Evolutionary conservation across 306 rosid genomes (phyloP), one percentile per base, ranked within the genome.

Genomic region (Castanea crenata): DNA sequence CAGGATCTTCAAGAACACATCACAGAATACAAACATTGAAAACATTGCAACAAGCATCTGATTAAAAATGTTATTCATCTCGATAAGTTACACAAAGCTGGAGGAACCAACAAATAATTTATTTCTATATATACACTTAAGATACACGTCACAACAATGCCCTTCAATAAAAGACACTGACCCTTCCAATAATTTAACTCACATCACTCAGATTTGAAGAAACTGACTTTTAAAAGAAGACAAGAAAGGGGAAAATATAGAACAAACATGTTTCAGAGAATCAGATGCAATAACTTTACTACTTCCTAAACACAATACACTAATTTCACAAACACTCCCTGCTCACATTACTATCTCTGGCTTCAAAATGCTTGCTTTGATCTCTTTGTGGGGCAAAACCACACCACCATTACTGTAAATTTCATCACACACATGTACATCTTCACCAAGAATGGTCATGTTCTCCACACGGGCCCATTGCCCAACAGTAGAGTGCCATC

Each of bases 401-500:
- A 95, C 97, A 13, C 98, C 97, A 35, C 99, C 99, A 49, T 95
- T 95, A 81, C 89, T 95, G 89, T 95, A 95, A 76, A 95, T 76
- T 78, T 95, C 99, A 83, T 95, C 99, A 54, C 92, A 81, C 4
- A 95, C 97, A 61, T 95, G 95, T 74, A 95, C 99, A 81, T 95
- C 99, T 86, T 95, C 99, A 77, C 99, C 99, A 3, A 95, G 96
- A 76, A 92, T 91, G 19, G 98, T 95, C 94, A 95, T 95, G 83
- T 95, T 95, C 85, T 95, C 99, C 21, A 92, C 92, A 12, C 98
- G 97, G 41, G 99, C 97, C 99, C 99, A 95, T 71, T 90, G 94
- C n/a, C 99, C 99, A 2, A 95, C 90, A 5, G 99, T 95, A 23
- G 96, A 95, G 79, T 95, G 97, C 99, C 99, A 95, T n/a, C 99